phyloP scores from a whole-genome alignment of 108 stramenopile genomes.

The Epithemia pelagica region DNA sequence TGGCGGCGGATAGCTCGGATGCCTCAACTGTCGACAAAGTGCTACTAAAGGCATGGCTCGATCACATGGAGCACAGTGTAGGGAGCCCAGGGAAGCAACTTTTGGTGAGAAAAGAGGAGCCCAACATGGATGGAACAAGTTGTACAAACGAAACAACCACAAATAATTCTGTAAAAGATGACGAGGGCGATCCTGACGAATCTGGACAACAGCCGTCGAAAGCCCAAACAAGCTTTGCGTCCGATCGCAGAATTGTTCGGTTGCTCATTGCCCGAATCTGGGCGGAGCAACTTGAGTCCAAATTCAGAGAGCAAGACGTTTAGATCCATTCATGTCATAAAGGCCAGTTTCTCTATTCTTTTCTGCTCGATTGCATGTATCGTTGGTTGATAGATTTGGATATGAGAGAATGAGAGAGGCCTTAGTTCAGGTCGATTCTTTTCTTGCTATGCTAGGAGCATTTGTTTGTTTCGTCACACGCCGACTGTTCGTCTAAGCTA shows the following conservation, averaged over 20 bases:
- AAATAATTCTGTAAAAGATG: slow-evolving; percentile 29
- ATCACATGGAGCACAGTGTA: slow-evolving; percentile 27
- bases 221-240: slow-evolving; percentile 46
- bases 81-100: slow-evolving; percentile 5
- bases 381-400: too few species aligned
- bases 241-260: slow-evolving; percentile 78
- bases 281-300: slow-evolving; percentile 54
- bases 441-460: too few species aligned
- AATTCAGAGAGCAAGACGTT: slow-evolving; percentile 11
- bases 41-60: slow-evolving; percentile 27
- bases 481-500: too few species aligned
- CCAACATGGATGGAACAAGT: slow-evolving; percentile 7
- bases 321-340: too few species aligned
- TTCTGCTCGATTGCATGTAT: too few species aligned
- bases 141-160: slow-evolving; percentile 10
- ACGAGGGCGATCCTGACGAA: slow-evolving; percentile 15
- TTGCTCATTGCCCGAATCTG: slow-evolving; percentile 76
- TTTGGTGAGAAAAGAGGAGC: neutral
- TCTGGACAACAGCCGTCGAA: slow-evolving; percentile 8
- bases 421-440: too few species aligned
- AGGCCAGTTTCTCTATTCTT: too few species aligned
- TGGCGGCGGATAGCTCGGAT: neutral
- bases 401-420: too few species aligned
- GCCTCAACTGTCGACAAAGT: neutral
- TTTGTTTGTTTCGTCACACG: too few species aligned